phyloP scores from a whole-genome alignment of 306 rosid species.

The Vigna nakashimae region DNA sequence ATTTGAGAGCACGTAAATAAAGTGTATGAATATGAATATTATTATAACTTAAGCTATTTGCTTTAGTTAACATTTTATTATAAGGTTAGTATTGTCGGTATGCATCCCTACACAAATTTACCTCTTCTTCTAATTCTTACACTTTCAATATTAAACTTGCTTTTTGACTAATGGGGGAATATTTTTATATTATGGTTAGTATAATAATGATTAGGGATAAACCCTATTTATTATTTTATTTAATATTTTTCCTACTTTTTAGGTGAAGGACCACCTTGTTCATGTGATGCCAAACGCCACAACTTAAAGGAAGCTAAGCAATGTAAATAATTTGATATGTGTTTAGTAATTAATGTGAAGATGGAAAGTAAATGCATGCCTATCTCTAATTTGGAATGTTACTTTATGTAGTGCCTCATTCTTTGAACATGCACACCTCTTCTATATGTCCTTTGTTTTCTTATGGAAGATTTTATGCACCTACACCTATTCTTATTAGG shows the following conservation, averaged over 20 bases:
- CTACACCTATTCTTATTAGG: background rate
- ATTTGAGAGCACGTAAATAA: background rate
- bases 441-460: constrained; percentile 8
- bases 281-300: constrained; percentile 63
- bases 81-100: constrained; percentile 5
- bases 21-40: no score
- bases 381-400: constrained; percentile 63
- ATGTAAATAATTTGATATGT: constrained; percentile 41
- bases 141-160: background rate
- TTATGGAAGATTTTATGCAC: constrained; percentile 47
- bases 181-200: constrained; percentile 39
- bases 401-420: constrained; percentile 53
- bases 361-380: constrained; percentile 47
- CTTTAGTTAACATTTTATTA: constrained; percentile 23
- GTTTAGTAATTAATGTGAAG: constrained; percentile 41
- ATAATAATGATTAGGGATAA: constrained; percentile 41
- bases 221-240: background rate
- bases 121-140: background rate
- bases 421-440: constrained; percentile 53
- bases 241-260: constrained; percentile 21
- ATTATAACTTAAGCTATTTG: background rate
- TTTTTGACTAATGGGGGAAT: constrained; percentile 33
- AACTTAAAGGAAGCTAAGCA: constrained; percentile 39
- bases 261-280: constrained; percentile 57
- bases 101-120: constrained; percentile 37